Evolutionary conservation across 2,329 filamentous ascomycete species (phyloP), one percentile per base, ranked within the genome.

Genomic region (Huntiella bhutanensis): DNA sequence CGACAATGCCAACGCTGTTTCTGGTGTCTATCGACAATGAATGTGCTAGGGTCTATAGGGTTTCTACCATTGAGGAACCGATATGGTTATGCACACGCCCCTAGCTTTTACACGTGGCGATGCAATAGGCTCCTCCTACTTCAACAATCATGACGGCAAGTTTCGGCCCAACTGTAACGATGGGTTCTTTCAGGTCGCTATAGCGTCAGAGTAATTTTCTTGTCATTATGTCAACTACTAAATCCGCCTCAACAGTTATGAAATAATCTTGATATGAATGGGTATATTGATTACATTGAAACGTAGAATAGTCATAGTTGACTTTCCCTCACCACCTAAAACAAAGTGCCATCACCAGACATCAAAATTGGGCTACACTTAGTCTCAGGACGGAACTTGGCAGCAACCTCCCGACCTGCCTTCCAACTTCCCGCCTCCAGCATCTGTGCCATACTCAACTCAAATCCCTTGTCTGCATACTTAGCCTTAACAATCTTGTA

Each of bases 301-400:
- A 36, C 5, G 15, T 34, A 40, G 15, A 16, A 17, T 13, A 5
- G 15, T 11, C 37, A 5, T 10, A 5, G 37, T 10, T 10, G 22
- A 10, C 22, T 10, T 28, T 10, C 6, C 22, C 22, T 10, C n/a
- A 13, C 15, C 5, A 19, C 39, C 41, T 73, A 87, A 60, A 86
- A 87, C 53, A 88, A 75, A 32, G 82, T 88, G 51, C 82, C 82
- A 59, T 88, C 82, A 51, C 80, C 82, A 48, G 80, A 64, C 54
- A 87, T 85, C 67, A 86, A 76, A 57, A 91, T 87, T 10, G 83
- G 83, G 46, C 82, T 82, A 53, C 83, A 80, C 62, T 80, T 84
- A 10, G 82, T 88, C 55, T 82, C 80, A 12, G 83, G 83, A 48
- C 83, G 69, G 39, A 73, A 78, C 47, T 85, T 76, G 58, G 86